Evolutionary conservation across 352 stramenopile genomes (phyloP).

Genomic region (Phytophthora fragariae): DNA sequence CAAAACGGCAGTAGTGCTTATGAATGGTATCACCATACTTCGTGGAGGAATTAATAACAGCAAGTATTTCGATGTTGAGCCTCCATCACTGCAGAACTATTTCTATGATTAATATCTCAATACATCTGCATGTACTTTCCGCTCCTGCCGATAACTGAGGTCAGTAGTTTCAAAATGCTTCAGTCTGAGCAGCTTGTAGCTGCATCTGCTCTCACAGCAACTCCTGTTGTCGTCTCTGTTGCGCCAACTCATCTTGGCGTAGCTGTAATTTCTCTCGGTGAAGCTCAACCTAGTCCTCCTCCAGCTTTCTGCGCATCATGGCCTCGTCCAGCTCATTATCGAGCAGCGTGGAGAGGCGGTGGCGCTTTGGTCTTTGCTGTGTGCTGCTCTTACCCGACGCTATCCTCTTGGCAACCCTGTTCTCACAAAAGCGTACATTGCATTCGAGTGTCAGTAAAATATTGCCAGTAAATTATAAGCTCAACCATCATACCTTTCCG

Average conservation of each 20-base stretch:
- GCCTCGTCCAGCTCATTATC: background rate
- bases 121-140: background rate
- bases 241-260: background rate
- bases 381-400: background rate
- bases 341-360: background rate
- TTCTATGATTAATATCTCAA: background rate
- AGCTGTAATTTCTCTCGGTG: background rate
- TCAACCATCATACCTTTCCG: background rate
- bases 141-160: background rate
- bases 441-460: background rate
- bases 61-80: background rate
- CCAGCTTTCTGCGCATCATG: background rate
- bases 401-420: background rate
- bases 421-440: background rate
- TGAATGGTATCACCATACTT: background rate
- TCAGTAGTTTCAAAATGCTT: background rate
- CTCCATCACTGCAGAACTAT: background rate
- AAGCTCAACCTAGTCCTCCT: background rate
- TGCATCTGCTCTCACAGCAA: background rate
- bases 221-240: background rate
- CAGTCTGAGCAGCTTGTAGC: background rate
- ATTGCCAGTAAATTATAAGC: no score
- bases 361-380: background rate
- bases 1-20: background rate
- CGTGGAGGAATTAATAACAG: background rate